Base-by-base conservation (phyloP, 202 grass and related monocot species). In the Zizania palustris region DNA sequence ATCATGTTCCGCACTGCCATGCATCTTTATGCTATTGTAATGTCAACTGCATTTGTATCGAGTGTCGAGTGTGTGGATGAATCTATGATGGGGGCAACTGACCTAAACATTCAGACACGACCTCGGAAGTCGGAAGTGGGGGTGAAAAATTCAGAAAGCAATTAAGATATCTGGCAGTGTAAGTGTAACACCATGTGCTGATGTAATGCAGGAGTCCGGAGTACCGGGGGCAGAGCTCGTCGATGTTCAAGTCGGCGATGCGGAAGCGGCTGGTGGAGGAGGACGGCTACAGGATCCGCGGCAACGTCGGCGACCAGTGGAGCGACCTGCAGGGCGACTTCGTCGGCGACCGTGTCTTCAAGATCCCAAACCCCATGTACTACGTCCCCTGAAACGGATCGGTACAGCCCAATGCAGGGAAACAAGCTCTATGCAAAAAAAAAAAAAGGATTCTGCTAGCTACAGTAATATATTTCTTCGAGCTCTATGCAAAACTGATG, bases 351-450 rank as follows among this genome's bases (percentile, higher is more conserved):
- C 89, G 89, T 44, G 83, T 86, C 15, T 98, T 95, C 85, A 98
- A 98, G 76, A 86, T 98, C 65, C 96, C 96, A 12, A 98, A 98
- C 69, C 96, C 96, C 36, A 98, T 98, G 96, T 98, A 98, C 75
- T 95, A 84, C 60, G 87, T 97, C 53, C 91, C 83, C 5, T 97
- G 83, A 94, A 43, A 63, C 11, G 16, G 22, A 7, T 57, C 50
- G 10, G 28, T 12, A 15, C 48, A 50, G 48, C 13, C n/a, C 7
- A 55, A 55, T 20, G n/a, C 51, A 55, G 19, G 19, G n/a, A 20
- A 55, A 9, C 6, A 20, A 55, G 8, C 6, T 55, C 6, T 53
- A 53, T 53, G 12, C 46, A 15, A 49, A 49, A 49, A n/a, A n/a
- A 18, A 1, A 54, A 3, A 3, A 2, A 18, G n/a, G 28, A 28